phyloP scores from a whole-genome alignment of 2,329 filamentous ascomycete species.

The Torrubiellomyces zombiae region DNA sequence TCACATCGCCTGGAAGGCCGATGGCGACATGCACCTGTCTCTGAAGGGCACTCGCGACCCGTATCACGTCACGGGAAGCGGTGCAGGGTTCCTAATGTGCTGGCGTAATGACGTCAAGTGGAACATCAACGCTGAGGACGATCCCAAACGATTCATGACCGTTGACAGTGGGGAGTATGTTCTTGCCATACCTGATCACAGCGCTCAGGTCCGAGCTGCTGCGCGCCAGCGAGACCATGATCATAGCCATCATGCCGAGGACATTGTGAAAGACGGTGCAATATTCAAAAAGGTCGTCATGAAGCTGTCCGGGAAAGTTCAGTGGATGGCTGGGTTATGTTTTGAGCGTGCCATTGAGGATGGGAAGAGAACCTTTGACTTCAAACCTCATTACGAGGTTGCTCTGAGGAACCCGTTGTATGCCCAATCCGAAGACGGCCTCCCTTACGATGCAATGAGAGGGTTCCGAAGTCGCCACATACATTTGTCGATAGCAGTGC shows the following conservation, averaged over 20 bases:
- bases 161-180: conserved; percentile 93
- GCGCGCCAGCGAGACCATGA: conserved; percentile 31
- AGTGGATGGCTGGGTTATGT: conserved; percentile 78
- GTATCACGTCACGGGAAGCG: conserved; percentile 81
- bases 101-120: conserved; percentile 90
- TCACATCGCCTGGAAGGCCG: conserved; percentile 79
- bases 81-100: conserved; percentile 94
- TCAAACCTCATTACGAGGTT: conserved; percentile 84
- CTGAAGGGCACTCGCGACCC: conserved; percentile 87
- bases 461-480: conserved; percentile 97
- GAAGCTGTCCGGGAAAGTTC: conserved; percentile 93
- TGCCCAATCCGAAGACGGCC: conserved; percentile 38
- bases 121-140: conserved; percentile 68
- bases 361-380: conserved; percentile 65
- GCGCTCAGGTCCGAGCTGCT: conserved; percentile 63
- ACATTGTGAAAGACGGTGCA: conserved; percentile 54
- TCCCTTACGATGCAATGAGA: conserved; percentile 76
- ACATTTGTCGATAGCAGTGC: conserved; percentile 81
- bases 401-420: conserved; percentile 67
- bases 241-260: conserved; percentile 44
- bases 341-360: conserved; percentile 72
- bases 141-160: conserved; percentile 86
- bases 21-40: conserved; percentile 86
- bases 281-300: conserved; percentile 96
- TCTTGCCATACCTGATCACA: conserved; percentile 85